Conservation (phyloP, 2,329 filamentous ascomycete genomes). For the Calonectria henricotiae region DNA sequence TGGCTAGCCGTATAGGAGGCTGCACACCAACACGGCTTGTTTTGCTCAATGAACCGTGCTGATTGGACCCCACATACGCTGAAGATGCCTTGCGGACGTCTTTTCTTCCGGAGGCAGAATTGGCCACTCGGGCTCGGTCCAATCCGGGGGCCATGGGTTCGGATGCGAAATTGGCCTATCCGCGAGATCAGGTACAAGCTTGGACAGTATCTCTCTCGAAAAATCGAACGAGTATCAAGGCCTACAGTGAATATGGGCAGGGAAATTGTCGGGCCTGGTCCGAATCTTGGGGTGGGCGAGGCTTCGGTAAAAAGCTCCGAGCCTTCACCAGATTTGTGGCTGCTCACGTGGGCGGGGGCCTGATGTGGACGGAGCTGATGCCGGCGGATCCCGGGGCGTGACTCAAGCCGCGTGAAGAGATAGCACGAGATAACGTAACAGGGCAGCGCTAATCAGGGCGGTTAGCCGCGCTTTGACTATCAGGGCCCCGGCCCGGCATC, state of each 20-base stretch:
- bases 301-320: conserved; percentile 33
- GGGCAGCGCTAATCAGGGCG: conserved; percentile 17
- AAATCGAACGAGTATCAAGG: conserved; percentile 8
- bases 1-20: conserved; percentile 10
- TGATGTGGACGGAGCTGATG: conserved; percentile 4
- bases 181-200: neutral
- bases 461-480: conserved; percentile 21
- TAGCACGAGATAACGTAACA: conserved; percentile 19
- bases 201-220: conserved; percentile 17
- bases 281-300: conserved; percentile 24
- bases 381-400: conserved; percentile 14
- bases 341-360: conserved; percentile 29
- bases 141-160: conserved; percentile 44
- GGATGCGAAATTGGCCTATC: conserved; percentile 25
- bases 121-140: conserved; percentile 48
- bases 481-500: neutral
- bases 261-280: conserved; percentile 28
- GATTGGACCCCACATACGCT: conserved; percentile 44
- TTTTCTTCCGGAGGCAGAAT: conserved; percentile 39
- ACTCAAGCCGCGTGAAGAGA: conserved; percentile 1
- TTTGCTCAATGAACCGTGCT: conserved; percentile 11
- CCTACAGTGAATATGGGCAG: conserved; percentile 24
- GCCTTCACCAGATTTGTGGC: neutral
- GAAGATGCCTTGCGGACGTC: conserved; percentile 50
- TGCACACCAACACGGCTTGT: conserved; percentile 3